Percentiles rank a stretch among this genome's conserved stretches.
Conservation (phyloP, 106 monocot species). For the Triglochin maritima region DNA sequence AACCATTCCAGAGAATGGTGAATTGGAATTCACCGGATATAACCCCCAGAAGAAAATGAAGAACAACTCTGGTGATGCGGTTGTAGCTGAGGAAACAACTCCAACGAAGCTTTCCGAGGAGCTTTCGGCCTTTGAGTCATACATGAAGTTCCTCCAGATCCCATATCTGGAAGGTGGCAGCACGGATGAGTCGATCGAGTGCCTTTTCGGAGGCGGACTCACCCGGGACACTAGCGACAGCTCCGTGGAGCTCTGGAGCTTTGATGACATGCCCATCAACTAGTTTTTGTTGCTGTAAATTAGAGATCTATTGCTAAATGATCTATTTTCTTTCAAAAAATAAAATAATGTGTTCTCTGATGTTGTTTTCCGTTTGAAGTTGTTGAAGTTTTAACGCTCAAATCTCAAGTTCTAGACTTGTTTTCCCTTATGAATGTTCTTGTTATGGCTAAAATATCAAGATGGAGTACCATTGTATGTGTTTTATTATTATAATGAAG, state of each 20-base stretch:
- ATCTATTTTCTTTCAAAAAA: too few relatives aligned
- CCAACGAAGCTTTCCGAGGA: constrained; percentile 32
- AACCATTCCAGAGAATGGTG: constrained; percentile 11
- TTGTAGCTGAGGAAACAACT: constrained; percentile 9
- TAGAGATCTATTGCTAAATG: too few relatives aligned
- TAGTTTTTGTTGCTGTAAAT: too few relatives aligned
- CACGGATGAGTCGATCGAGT: constrained; percentile 19
- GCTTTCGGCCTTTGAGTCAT: constrained; percentile 34
- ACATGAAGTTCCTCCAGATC: constrained; percentile 30
- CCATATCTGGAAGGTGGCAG: constrained; percentile 30
- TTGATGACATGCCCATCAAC: constrained; percentile 36
- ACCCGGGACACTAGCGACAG: constrained; percentile 21
- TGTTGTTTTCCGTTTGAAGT: too few relatives aligned
- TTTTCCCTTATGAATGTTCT: too few relatives aligned
- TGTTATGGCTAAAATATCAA: too few relatives aligned
- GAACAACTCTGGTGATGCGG: constrained; percentile 18
- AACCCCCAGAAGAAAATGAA: constrained; percentile 23
- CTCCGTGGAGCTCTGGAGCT: constrained; percentile 47
- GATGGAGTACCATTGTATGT: too few relatives aligned
- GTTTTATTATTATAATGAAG: too few relatives aligned
- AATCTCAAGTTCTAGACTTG: too few relatives aligned
- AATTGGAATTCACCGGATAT: neutral
- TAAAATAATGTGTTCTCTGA: too few relatives aligned
- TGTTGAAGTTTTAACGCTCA: too few relatives aligned
- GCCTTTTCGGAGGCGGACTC: constrained; percentile 22